These are phyloP conservation scores for Wickerhamomyces mucosus DNA, from an alignment of 805 yeast species.

Conservation along the genomic window DNA sequence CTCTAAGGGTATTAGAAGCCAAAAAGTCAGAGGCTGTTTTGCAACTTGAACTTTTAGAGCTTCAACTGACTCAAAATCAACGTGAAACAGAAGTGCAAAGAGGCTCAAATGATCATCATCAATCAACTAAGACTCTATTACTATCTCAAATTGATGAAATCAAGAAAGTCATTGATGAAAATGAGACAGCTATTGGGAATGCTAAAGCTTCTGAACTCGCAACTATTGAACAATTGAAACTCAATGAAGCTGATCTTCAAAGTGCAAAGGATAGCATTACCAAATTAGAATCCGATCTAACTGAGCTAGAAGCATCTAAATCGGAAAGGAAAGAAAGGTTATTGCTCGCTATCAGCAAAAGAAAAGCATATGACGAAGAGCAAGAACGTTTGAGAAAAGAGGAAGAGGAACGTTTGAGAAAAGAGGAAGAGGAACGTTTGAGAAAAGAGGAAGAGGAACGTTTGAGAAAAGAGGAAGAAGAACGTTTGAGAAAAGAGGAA, in stretches of 20 bases:
- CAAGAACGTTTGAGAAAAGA: no score
- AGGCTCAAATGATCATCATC: slow-evolving; percentile 9
- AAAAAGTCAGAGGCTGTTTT: slow-evolving; percentile 19
- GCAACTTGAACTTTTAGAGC: slow-evolving; percentile 13
- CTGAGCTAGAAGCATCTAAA: slow-evolving; percentile 14
- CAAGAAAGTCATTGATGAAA: slow-evolving; percentile 12
- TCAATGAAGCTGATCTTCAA: slow-evolving; percentile 11
- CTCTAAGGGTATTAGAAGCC: slow-evolving; percentile 18
- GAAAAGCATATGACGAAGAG: slow-evolving; percentile 15
- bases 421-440: no score
- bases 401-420: no score
- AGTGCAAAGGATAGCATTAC: slow-evolving; percentile 10
- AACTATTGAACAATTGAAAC: slow-evolving; percentile 6
- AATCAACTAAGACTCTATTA: slow-evolving; percentile 10
- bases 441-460: no score
- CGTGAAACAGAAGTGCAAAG: slow-evolving; percentile 17
- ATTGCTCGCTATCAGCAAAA: slow-evolving; percentile 15
- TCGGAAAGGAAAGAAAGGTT: slow-evolving; percentile 14
- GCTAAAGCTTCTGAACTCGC: slow-evolving; percentile 9
- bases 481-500: no score
- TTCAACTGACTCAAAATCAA: slow-evolving; percentile 16
- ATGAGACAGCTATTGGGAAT: slow-evolving; percentile 10
- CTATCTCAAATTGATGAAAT: slow-evolving; percentile 12
- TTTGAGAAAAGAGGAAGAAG: no score
- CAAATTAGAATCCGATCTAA: slow-evolving; percentile 13